Base-by-base conservation (phyloP, 331 rosid species). In the Pyrus hybrid region DNA sequence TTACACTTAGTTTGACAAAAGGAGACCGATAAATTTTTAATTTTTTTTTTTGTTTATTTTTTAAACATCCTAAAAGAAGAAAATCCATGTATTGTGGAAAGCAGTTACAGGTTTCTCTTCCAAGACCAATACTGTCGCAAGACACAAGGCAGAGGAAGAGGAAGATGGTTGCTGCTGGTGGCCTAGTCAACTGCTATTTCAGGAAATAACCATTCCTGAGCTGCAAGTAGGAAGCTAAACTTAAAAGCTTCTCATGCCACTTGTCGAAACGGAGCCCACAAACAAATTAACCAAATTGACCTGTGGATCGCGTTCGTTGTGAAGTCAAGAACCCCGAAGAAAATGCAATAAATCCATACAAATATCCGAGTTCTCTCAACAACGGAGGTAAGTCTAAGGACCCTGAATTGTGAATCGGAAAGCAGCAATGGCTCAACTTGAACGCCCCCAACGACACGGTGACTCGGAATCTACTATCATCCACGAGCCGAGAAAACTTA, bases 341-440 rank as follows among this genome's bases (percentile, higher is more conserved):
- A 47, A 83, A 73, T 79, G 79, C 83, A 72, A 21, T 67, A 83
- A 64, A 73, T 35, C 78, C 62, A 79, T 84, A 47, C 74, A 64
- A 3, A 80, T 71, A 28, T n/a, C 63, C 23, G 6, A 77, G 69
- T 60, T 21, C 53, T 65, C 41, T 43, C 64, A 47, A 25, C 32
- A 53, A 12, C 58, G 29, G 72, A 43, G 33, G 41, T 25, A 16
- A 66, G 49, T 25, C 68, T 45, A 17, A 37, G 57, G 64, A 73
- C 68, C 43, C 29, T 71, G 26, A 22, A 22, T 49, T 41, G 30
- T 47, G 60, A 68, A 69, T 26, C 60, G 22, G 9, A 72, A 62
- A 68, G 21, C 58, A 16, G 58, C 77, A 72, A 93, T 91, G 97
- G 88, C 92, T 83, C 93, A 87, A 70, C 86, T 86, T 2, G 89